Evolutionary conservation across 495 filamentous ascomycete genomes (phyloP).

Genomic region (Talaromyces ruber): DNA sequence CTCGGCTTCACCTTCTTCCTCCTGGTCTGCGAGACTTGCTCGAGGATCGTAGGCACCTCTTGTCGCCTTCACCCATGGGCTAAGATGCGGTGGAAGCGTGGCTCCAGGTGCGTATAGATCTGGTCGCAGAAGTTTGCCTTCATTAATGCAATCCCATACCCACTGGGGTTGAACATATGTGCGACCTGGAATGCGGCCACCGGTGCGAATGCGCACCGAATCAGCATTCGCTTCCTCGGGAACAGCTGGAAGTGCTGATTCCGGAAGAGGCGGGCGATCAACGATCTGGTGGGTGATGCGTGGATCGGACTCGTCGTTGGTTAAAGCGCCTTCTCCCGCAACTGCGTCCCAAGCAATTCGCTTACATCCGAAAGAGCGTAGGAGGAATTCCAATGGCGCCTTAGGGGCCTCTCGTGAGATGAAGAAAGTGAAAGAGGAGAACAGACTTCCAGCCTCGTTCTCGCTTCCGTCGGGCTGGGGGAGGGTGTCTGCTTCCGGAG

Average conservation of each 20-base stretch:
- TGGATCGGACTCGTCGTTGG: constrained; percentile 74
- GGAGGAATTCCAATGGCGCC: constrained; percentile 84
- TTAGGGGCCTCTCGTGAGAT: constrained; percentile 90
- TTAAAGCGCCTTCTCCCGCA: constrained; percentile 86
- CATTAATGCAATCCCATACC: constrained; percentile 95
- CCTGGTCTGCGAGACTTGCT: constrained; percentile 61
- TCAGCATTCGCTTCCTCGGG: constrained; percentile 44
- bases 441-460: constrained; percentile 53
- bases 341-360: constrained; percentile 89
- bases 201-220: constrained; percentile 37
- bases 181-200: constrained; percentile 71
- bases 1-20: constrained; percentile 76
- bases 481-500: constrained; percentile 72
- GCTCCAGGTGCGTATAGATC: constrained; percentile 88
- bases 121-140: constrained; percentile 74
- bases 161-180: constrained; percentile 96
- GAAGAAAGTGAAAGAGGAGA: constrained; percentile 81
- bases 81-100: constrained; percentile 84
- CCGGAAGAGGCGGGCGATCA: constrained; percentile 71
- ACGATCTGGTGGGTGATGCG: constrained; percentile 95
- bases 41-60: constrained; percentile 86
- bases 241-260: constrained; percentile 46
- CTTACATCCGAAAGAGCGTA: constrained; percentile 92
- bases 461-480: constrained; percentile 65
- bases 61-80: constrained; percentile 85